A percentile compares a stretch with the other conserved stretches of the same genome.
These are phyloP conservation scores for Aspergillus homomorphus DNA, from an alignment of 495 filamentous ascomycete genomes.

Conservation along the genomic window DNA sequence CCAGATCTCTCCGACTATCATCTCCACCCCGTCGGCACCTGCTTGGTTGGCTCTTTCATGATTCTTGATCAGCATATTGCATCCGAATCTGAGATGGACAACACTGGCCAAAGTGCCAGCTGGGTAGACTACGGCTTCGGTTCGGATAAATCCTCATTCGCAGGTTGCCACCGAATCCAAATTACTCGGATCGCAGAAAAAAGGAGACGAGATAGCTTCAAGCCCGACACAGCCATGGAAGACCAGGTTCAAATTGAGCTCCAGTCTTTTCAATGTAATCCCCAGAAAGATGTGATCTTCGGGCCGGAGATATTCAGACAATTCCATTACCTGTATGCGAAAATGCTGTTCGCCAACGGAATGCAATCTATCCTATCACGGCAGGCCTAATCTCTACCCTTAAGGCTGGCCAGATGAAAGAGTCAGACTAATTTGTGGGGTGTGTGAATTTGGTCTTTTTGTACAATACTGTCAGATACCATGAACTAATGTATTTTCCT, in stretches of 20 bases:
- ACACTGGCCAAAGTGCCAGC: background rate
- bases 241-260: conserved; percentile 15
- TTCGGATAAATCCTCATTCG: conserved; percentile 19
- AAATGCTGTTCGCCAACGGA: conserved; percentile 21
- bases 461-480: too few species aligned
- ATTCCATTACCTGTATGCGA: conserved; percentile 23
- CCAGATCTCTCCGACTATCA: conserved; percentile 8
- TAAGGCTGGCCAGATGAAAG: background rate
- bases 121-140: conserved; percentile 25
- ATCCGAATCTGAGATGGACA: background rate
- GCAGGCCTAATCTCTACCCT: background rate
- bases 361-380: conserved; percentile 13
- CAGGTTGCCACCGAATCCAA: conserved; percentile 23
- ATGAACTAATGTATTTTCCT: too few species aligned
- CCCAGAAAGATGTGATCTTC: conserved; percentile 13
- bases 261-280: conserved; percentile 21
- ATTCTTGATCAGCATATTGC: conserved; percentile 19
- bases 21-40: conserved; percentile 14
- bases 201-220: background rate
- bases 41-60: conserved; percentile 18
- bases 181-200: conserved; percentile 9
- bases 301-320: conserved; percentile 8
- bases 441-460: too few species aligned
- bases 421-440: too few species aligned
- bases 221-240: background rate